Conservation (phyloP, 495 filamentous ascomycete species). For the Amorphotheca resinae region DNA sequence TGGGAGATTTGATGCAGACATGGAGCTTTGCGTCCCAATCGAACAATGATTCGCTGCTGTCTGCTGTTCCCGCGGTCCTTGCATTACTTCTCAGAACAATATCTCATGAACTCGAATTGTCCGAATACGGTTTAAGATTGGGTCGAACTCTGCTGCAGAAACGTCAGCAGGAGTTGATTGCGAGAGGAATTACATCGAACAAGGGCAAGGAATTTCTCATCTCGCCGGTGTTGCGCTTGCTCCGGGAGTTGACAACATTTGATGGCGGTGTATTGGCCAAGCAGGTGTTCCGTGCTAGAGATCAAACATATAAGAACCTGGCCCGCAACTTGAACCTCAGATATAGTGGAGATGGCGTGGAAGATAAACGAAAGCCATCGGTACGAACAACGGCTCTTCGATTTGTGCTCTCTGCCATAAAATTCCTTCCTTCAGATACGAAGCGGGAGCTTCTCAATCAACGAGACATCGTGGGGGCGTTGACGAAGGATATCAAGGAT, state of each 20-base stretch:
- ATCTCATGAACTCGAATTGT: conserved; percentile 55
- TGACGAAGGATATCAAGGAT: conserved; percentile 56
- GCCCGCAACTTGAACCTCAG: conserved; percentile 45
- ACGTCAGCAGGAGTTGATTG: conserved; percentile 58
- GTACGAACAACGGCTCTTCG: conserved; percentile 63
- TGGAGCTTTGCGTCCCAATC: conserved; percentile 65
- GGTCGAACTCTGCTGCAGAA: conserved; percentile 63
- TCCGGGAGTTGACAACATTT: conserved; percentile 66
- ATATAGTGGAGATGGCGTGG: conserved; percentile 37
- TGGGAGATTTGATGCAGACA: conserved; percentile 61
- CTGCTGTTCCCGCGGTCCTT: conserved; percentile 60
- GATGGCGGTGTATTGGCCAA: conserved; percentile 69
- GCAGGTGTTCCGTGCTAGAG: conserved; percentile 53
- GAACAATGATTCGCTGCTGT: conserved; percentile 63
- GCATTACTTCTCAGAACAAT: conserved; percentile 64
- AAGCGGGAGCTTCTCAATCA: conserved; percentile 69
- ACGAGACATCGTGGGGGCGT: conserved; percentile 51
- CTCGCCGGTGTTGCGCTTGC: conserved; percentile 65
- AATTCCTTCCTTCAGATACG: conserved; percentile 51
- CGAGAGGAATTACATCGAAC: conserved; percentile 55
- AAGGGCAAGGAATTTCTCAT: conserved; percentile 75
- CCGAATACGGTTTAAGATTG: conserved; percentile 54
- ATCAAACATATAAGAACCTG: conserved; percentile 62
- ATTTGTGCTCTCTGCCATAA: conserved; percentile 63
- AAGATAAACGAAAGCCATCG: conserved; percentile 49